Evolutionary conservation across 2,329 filamentous ascomycete genomes (phyloP).

Genomic region (Orbilia javanica): DNA sequence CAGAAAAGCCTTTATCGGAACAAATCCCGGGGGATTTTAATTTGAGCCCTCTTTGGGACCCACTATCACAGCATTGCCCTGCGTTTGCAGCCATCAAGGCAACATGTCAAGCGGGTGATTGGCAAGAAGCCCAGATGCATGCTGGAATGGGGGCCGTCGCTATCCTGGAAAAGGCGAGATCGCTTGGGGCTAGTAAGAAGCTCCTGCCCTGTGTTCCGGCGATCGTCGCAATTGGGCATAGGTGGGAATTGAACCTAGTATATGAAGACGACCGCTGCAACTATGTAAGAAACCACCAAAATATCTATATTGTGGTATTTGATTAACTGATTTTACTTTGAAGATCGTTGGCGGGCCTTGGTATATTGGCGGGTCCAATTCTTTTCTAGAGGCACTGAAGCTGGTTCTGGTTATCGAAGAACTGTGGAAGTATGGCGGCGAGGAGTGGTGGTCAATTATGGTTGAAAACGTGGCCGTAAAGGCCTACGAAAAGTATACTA

Average conservation of each 20-base stretch:
- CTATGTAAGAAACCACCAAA: neutral
- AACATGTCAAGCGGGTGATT: neutral
- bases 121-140: neutral
- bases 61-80: neutral
- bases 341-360: conserved; percentile 2
- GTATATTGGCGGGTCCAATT: neutral
- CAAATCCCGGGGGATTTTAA: neutral
- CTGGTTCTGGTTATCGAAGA: conserved; percentile 7
- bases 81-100: neutral
- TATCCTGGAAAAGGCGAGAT: neutral
- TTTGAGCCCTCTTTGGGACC: neutral
- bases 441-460: neutral
- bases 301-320: neutral
- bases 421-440: neutral
- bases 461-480: neutral
- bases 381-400: neutral
- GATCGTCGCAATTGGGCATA: neutral
- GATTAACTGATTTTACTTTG: neutral
- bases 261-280: neutral
- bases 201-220: neutral
- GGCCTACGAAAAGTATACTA: neutral
- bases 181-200: neutral
- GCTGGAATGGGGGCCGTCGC: neutral
- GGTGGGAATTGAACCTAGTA: conserved; percentile 3
- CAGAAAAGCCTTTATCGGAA: neutral